Evolutionary conservation across 1,284 basidiomycete species (phyloP), one percentile per base, ranked within the genome.

Genomic region (Sanghuangporus weigelae): DNA sequence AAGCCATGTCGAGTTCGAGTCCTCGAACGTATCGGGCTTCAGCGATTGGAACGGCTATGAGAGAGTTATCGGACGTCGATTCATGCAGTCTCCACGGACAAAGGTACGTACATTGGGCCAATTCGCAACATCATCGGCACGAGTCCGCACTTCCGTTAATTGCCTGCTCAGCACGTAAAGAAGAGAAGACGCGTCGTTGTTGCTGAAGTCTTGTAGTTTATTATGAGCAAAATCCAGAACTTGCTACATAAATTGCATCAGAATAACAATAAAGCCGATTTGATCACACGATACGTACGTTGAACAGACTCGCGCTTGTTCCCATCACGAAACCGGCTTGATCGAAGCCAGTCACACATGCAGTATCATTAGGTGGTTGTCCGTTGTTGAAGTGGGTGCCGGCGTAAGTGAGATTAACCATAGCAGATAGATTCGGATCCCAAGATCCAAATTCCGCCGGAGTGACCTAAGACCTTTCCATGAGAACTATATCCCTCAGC

Each of bases 391-490:
- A 72, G 66, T 80, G 77, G 0, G 88, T 89, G 11, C 88, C 88
- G 7, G 78, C 77, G 68, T 82, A 87, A 0, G 81, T 75, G 40
- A 85, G 72, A 66, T 86, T 84, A 69, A 83, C 77, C 71, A 84
- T 86, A 0, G 84, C 82, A 42, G 83, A 83, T 5, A 90, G 73
- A 60, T 73, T 77, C 6, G 87, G 85, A 69, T 90, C 88, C 75
- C 80, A 90, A 2, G 86, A 89, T 5, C 85, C 89, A 64, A 87
- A 79, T 66, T 89, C 86, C 67, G 83, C 72, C 3, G 86, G 87
- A 0, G 84, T 81, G 21, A 89, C 82, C 84, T 88, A 63, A 35
- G 16, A 8, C 21, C 23, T 4, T 48, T n/a, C 35, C 19, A 35
- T 49, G 12, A 55, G 50, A 31, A 31, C 26, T 63, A 21, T 21